Evolutionary conservation across 148 eudicot species (phyloP).

Genomic region (Camellia sinensis): DNA sequence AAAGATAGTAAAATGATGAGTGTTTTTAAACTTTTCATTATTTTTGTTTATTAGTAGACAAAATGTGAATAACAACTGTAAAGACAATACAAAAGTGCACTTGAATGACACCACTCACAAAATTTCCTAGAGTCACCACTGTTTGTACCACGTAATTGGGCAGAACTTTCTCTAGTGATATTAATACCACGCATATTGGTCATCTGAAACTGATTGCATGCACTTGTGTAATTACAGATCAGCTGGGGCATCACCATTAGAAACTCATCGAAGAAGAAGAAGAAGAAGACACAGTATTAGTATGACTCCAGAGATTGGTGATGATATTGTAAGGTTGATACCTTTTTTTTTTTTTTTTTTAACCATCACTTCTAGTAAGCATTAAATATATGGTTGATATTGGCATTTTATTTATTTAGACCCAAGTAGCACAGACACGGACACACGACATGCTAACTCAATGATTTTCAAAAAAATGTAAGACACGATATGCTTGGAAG

Average conservation of each 20-base stretch:
- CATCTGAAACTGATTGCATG: neutral
- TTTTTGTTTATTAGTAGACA: too few species aligned
- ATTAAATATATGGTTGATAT: neutral
- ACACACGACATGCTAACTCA: too few species aligned
- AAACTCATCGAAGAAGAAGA: constrained; percentile 67
- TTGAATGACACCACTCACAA: too few species aligned
- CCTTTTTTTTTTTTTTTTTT: neutral
- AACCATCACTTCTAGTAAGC: neutral
- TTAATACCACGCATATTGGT: neutral
- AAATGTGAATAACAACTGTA: too few species aligned
- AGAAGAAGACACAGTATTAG: constrained; percentile 84
- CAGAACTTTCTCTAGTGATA: neutral
- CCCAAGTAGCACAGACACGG: too few species aligned
- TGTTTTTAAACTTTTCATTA: too few species aligned
- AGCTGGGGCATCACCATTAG: constrained; percentile 63
- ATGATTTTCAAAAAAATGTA: too few species aligned
- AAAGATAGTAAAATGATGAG: too few species aligned
- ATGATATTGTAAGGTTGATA: constrained; percentile 86
- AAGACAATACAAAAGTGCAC: too few species aligned
- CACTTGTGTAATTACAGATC: constrained; percentile 40
- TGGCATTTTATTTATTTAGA: neutral
- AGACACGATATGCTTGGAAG: too few species aligned
- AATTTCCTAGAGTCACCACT: too few species aligned
- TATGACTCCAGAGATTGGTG: constrained; percentile 95
- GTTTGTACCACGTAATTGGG: neutral